phyloP scores from a whole-genome alignment of 2,329 filamentous ascomycete species.

The Boeremia exigua region DNA sequence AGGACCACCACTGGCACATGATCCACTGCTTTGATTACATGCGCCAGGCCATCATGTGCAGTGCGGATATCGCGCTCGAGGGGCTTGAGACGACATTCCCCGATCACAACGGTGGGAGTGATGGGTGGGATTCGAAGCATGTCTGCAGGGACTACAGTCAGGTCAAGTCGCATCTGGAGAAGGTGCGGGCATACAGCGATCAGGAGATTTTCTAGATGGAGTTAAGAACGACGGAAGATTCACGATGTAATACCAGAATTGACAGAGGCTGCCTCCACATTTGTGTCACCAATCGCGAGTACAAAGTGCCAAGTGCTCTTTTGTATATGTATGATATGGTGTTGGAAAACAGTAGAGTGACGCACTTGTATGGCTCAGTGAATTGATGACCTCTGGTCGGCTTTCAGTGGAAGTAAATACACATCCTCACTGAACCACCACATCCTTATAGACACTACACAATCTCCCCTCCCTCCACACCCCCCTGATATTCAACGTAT shows the following conservation, averaged over 20 bases:
- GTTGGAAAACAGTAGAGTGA: no score
- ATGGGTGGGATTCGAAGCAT: constrained; percentile 47
- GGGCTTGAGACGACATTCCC: constrained; percentile 45
- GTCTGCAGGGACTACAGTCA: constrained; percentile 28
- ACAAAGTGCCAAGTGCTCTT: no score
- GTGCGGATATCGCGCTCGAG: constrained; percentile 40
- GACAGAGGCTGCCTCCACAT: no score
- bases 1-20: constrained; percentile 48
- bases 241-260: no score
- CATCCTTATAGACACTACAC: constrained; percentile 34
- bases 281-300: no score
- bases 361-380: no score
- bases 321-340: no score
- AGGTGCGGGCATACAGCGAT: constrained; percentile 43
- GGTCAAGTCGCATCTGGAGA: constrained; percentile 30
- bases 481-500: constrained; percentile 50
- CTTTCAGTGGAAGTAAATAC: no score
- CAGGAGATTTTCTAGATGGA: constrained; percentile 36
- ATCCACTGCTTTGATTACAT: constrained; percentile 48
- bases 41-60: constrained; percentile 44
- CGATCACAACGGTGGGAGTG: constrained; percentile 44
- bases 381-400: no score
- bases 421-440: constrained; percentile 12
- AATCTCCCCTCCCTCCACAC: constrained; percentile 52
- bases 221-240: no score